These are phyloP conservation scores for Chaetomium tenue DNA, from an alignment of 495 filamentous ascomycete species.

Conservation along the genomic window DNA sequence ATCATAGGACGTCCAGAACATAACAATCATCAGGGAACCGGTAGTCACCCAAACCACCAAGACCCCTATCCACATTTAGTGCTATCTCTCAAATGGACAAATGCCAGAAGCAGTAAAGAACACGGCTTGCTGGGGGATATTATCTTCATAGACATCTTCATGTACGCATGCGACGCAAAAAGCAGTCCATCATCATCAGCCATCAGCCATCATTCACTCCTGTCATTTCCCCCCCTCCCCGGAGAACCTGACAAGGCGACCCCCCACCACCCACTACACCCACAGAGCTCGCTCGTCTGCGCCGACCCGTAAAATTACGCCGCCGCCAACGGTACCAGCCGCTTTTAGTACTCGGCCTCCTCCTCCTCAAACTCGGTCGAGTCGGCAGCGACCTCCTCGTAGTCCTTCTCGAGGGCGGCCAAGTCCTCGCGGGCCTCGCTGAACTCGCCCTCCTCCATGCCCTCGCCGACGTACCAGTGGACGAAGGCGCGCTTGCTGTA, in stretches of 20 bases:
- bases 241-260: not conserved
- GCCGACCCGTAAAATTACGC: constrained; percentile 11
- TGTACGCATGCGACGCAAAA: not conserved
- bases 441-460: constrained; percentile 96
- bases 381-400: constrained; percentile 86
- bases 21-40: not conserved
- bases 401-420: constrained; percentile 86
- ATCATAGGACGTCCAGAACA: not conserved
- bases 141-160: constrained; percentile 15
- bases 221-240: not conserved
- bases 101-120: constrained; percentile 16
- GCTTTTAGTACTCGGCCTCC: constrained; percentile 67
- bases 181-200: constrained; percentile 5
- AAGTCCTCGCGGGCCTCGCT: constrained; percentile 87
- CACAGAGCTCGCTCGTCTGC: not conserved
- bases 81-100: constrained; percentile 14
- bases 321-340: constrained; percentile 12
- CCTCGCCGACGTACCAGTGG: constrained; percentile 94
- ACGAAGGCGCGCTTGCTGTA: constrained; percentile 94
- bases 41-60: not conserved
- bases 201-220: not conserved
- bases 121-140: constrained; percentile 16
- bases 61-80: constrained; percentile 19
- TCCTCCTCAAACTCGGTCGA: constrained; percentile 55
- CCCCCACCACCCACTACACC: not conserved